Conservation (phyloP, 1,284 basidiomycete species). For the Puccinia horiana region DNA sequence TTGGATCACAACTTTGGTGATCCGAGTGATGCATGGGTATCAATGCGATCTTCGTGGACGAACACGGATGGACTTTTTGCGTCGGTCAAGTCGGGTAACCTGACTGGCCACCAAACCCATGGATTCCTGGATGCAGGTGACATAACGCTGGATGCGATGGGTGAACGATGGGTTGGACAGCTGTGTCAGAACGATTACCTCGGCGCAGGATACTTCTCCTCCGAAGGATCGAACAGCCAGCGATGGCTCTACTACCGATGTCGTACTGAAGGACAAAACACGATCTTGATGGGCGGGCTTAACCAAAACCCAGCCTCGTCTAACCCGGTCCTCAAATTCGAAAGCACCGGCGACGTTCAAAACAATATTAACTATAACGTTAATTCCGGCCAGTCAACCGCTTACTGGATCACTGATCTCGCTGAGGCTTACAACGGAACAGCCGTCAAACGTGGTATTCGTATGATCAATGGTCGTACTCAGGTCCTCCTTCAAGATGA, state of each 20-base stretch:
- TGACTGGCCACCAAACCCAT: constrained; percentile 81
- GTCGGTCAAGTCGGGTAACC: constrained; percentile 80
- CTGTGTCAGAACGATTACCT: constrained; percentile 85
- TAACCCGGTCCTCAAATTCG: constrained; percentile 66
- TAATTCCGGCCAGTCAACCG: constrained; percentile 72
- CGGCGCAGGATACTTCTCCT: constrained; percentile 58
- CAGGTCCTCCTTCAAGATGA: constrained; percentile 73
- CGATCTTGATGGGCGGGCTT: constrained; percentile 71
- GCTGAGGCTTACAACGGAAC: constrained; percentile 74
- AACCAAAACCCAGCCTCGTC: constrained; percentile 78
- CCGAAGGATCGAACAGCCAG: constrained; percentile 64
- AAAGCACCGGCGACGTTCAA: constrained; percentile 69
- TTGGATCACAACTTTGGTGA: constrained; percentile 81
- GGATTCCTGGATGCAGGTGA: constrained; percentile 84
- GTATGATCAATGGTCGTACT: constrained; percentile 77
- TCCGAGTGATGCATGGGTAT: constrained; percentile 74
- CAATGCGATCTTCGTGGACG: constrained; percentile 90
- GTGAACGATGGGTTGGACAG: constrained; percentile 93
- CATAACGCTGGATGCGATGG: constrained; percentile 92
- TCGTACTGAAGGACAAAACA: constrained; percentile 95
- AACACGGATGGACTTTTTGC: constrained; percentile 79
- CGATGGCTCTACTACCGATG: constrained; percentile 95
- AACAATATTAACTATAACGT: constrained; percentile 68
- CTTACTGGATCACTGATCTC: constrained; percentile 79
- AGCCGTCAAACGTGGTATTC: constrained; percentile 80